Evolutionary conservation across 352 stramenopile genomes (phyloP), one percentile per base, ranked within the genome.

Genomic region (Stephanocyclus meneghinianus): DNA sequence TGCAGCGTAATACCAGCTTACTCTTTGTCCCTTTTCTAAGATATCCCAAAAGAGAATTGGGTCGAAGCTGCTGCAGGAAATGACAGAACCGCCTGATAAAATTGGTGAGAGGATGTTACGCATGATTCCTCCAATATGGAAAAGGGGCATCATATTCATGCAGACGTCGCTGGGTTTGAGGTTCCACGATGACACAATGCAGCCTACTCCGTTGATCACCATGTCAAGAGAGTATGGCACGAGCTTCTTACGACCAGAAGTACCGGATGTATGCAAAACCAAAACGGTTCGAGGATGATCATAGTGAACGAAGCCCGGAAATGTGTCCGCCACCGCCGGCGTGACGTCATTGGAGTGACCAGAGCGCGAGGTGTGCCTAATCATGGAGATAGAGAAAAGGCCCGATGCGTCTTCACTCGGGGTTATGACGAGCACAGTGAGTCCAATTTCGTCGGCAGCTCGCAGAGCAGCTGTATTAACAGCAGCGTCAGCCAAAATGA

Each of bases 131-230:
- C 86, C 86, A 47, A 91, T 55, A 59, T 91, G 86, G 66, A 88
- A 91, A 2, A 91, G 66, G 15, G 86, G 86, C 86, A 91, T 91
- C 3, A 90, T 63, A 69, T 91, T 91, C 50, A 77, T 81, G 56
- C 85, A 88, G 48, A 91, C 67, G 69, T 91, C 86, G 18, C 63
- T 15, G 6, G 74, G 74, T 16, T 57, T 78, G n/a, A 91, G 57
- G 53, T 88, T 80, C 83, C 83, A 90, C 6, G 47, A 75, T 3
- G 83, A 60, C 32, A 65, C 59, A 61, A 91, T 88, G 29, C 60
- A 71, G 8, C 78, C 83, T n/a, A 80, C 64, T 4, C 74, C 80
- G 13, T 81, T 75, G 0, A 91, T 37, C 26, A 91, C 74, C 44
- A 84, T 71, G 8, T 72, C 71, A 3, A 88, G 44, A 6, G 55